These are phyloP conservation scores for Nissolia schottii DNA, from an alignment of 306 rosid species.

Conservation along the genomic window DNA sequence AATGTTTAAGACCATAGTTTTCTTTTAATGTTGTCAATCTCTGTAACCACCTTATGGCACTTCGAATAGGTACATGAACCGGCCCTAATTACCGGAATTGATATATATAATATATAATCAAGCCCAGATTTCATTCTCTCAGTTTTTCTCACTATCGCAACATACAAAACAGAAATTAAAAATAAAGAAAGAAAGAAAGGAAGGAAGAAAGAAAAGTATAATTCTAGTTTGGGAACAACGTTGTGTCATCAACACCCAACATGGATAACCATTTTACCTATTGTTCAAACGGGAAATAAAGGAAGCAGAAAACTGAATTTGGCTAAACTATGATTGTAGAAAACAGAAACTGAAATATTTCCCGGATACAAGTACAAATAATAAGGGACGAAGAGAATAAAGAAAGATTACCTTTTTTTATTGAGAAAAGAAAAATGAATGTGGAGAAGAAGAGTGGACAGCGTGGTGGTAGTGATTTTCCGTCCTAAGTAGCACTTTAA, in stretches of 20 bases:
- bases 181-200: not conserved
- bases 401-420: slow-evolving; percentile 22
- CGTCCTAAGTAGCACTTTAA: not conserved
- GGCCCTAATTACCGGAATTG: not conserved
- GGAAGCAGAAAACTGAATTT: not conserved
- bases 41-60: not conserved
- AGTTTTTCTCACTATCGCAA: not conserved
- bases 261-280: not conserved
- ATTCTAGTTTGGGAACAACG: not conserved
- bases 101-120: not conserved
- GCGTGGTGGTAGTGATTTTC: not conserved
- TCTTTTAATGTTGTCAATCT: not conserved
- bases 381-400: not conserved
- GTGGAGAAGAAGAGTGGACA: slow-evolving; percentile 7
- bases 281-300: not conserved
- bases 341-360: not conserved
- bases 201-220: too few relatives aligned
- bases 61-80: not conserved
- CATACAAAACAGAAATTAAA: not conserved
- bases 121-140: too few relatives aligned
- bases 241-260: too few relatives aligned
- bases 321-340: not conserved
- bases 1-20: not conserved
- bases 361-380: not conserved
- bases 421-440: not conserved